Conservation (phyloP, 2,329 filamentous ascomycete genomes). For the Pseudogymnoascus sp. region DNA sequence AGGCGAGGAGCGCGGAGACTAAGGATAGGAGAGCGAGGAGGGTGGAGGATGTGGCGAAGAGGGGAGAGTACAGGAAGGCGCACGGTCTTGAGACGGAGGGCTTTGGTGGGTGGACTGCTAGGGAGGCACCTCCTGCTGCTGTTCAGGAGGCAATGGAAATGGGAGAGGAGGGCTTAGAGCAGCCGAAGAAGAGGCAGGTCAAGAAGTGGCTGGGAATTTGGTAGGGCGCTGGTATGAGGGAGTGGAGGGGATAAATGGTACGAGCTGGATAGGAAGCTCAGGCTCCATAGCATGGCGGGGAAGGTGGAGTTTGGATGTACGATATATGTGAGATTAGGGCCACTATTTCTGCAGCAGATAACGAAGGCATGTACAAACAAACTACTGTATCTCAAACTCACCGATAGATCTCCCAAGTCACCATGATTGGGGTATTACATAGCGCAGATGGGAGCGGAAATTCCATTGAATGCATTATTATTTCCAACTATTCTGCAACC, state of each 20-base stretch:
- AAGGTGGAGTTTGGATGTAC: background rate
- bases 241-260: background rate
- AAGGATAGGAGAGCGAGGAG: conserved; percentile 65
- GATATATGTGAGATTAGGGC: background rate
- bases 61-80: conserved; percentile 75
- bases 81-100: conserved; percentile 68
- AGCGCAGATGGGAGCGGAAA: background rate
- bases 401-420: background rate
- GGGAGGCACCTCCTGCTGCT: conserved; percentile 16
- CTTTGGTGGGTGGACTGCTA: conserved; percentile 44
- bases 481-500: background rate
- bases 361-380: background rate
- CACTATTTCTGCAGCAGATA: background rate
- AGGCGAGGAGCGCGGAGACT: conserved; percentile 62
- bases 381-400: background rate
- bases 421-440: background rate
- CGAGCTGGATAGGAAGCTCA: background rate
- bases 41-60: conserved; percentile 82
- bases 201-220: conserved; percentile 87
- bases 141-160: conserved; percentile 11
- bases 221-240: conserved; percentile 33
- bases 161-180: conserved; percentile 32
- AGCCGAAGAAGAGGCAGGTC: conserved; percentile 42
- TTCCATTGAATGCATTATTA: background rate
- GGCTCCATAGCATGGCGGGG: background rate